These are phyloP conservation scores for Geotrichum phurueaensis DNA, from an alignment of 1,139 yeast species.

Conservation along the genomic window DNA sequence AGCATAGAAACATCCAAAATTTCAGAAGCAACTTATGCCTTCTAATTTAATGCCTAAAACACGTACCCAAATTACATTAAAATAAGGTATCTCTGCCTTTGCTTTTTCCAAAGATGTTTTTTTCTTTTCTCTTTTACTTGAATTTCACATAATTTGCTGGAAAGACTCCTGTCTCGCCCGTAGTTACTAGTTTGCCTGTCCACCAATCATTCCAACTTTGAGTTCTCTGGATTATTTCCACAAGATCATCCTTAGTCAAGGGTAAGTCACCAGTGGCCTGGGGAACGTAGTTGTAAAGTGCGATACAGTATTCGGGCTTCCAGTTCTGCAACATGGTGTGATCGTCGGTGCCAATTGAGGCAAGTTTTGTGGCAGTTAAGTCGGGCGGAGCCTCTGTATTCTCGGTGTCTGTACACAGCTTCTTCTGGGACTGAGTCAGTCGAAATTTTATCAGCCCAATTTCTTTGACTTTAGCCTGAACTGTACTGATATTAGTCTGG, in stretches of 20 bases:
- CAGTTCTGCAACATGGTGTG: not conserved
- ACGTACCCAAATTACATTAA: not conserved
- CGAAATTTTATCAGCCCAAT: slow-evolving; percentile 85
- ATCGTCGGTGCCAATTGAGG: slow-evolving; percentile 29
- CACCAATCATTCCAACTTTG: slow-evolving; percentile 93
- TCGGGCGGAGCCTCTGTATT: slow-evolving; percentile 20
- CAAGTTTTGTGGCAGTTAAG: slow-evolving; percentile 37
- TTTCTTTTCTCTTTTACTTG: slow-evolving; percentile 13
- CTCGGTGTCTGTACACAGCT: slow-evolving; percentile 38
- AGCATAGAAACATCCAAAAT: too few relatives aligned
- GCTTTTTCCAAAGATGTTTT: slow-evolving; percentile 11
- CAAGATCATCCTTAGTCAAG: slow-evolving; percentile 80
- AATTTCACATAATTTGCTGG: slow-evolving; percentile 95
- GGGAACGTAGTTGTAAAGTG: slow-evolving; percentile 69
- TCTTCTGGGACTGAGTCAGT: slow-evolving; percentile 79
- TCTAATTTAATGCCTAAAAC: too few relatives aligned
- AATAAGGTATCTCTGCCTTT: not conserved
- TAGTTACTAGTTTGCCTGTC: slow-evolving; percentile 64
- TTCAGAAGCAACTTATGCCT: too few relatives aligned
- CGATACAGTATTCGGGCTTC: slow-evolving; percentile 54
- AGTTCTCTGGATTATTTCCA: slow-evolving; percentile 76
- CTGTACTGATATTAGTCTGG: slow-evolving; percentile 72
- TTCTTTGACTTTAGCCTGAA: slow-evolving; percentile 82
- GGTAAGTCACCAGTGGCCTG: slow-evolving; percentile 86
- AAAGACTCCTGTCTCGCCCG: slow-evolving; percentile 84